Base-by-base conservation (phyloP, 2,329 filamentous ascomycete genomes). In the Aspergillus sp. region DNA sequence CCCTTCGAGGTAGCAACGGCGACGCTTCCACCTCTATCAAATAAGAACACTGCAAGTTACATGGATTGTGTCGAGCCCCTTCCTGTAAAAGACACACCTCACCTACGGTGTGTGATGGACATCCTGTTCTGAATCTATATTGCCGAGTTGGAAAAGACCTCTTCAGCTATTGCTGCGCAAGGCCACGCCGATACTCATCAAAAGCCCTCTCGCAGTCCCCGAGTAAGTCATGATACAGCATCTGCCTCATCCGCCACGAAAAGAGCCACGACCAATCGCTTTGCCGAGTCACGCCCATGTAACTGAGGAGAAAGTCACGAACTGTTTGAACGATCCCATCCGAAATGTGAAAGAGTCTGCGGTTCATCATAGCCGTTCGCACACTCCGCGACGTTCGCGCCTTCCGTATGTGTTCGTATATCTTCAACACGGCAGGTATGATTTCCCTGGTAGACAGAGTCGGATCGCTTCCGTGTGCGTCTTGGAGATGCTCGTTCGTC, bases 401-500 rank as follows among this genome's bases (percentile, higher is more conserved):
- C 38, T 66, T 70, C 0, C 68, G 64, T 4, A 64, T 48, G 2
- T 43, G 28, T 34, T 70, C 67, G 48, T 67, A 69, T 2, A 68
- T 31, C 6, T 54, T 9, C 11, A 66, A 53, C 13, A 62, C 41
- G 2, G 22, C 7, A 3, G 53, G 8, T 11, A 60, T 48, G 4
- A 8, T 45, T 25, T 22, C 47, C 9, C 3, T 43, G 1, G 25
- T 46, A 17, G 13, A 34, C 4, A 46, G 5, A 3, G 51, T 7
- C 6, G 51, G 17, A 19, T 45, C 4, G 25, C 25, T 9, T 9
- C 25, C 15, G 1, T 19, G 4, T 0, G 3, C 9, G 13, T 22
- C 28, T 7, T 22, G 17, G 9, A 4, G 28, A 22, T 78, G 0
- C 69, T 72, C 25, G 75, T 67, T 1, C 85, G 72, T 4, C 6